Evolutionary conservation across 2,329 filamentous ascomycete species (phyloP), one percentile per base, ranked within the genome.

Genomic region (Fusarium sp.): DNA sequence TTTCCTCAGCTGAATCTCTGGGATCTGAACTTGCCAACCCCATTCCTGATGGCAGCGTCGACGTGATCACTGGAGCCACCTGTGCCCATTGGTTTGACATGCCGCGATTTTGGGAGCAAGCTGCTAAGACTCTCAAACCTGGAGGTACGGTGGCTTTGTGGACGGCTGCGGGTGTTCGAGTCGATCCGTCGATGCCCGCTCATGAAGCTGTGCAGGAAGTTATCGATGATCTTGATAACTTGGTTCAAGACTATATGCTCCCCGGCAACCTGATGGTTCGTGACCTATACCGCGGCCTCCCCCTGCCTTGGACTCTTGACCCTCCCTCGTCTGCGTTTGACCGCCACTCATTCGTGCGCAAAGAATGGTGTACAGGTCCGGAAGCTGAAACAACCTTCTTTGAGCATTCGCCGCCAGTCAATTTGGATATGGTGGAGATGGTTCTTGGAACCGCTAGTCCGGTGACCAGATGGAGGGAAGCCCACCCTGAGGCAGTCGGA

Each of bases 21-120:
- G 59, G 59, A 14, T 35, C 35, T 10, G 52, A 62, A 20, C 52
- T 59, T n/a, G 17, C 25, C 4, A 5, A 17, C 0, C 41, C 59
- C 1, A 58, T 62, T 12, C 3, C 20, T 0, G n/a, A 39, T 10
- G 52, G 41, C 9, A 62, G 41, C n/a, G 33, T 62, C 27, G 59
- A 62, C 5, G n/a, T 62, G 1, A 62, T 62, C 33, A 62, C 59
- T 5, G 59, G 6, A 5, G 52, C 59, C 3, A 62, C 59, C 3
- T 62, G 59, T 9, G 59, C 59, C 7, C 52, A 62, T 27, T 62
- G 52, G 59, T 62, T 59, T 25, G 41, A 62, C n/a, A 45, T 62
- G 33, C 35, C 41, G 20, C 17, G n/a, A 4, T 58, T 59, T 20
- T 62, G 59, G 59, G 2, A 20, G 6, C 52, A 35, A 4, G 59